phyloP scores from a whole-genome alignment of 1,284 basidiomycete species.

The Cutaneotrichosporon mucoides region DNA sequence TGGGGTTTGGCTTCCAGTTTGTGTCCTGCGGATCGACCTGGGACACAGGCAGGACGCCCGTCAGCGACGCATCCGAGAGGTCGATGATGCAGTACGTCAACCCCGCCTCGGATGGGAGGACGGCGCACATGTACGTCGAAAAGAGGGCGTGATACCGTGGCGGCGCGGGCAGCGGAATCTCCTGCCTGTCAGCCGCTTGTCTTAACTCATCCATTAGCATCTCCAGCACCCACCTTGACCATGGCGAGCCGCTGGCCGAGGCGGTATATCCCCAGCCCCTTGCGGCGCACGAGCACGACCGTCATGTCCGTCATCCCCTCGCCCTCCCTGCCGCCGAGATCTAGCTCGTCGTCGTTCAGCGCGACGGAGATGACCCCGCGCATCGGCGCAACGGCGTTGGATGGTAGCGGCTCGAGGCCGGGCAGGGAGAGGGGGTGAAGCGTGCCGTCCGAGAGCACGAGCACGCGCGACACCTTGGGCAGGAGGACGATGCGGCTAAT shows the following conservation, averaged over 20 bases:
- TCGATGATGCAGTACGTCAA: constrained; percentile 68
- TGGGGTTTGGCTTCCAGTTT: constrained; percentile 56
- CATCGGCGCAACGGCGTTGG: constrained; percentile 62
- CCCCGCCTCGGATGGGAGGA: constrained; percentile 54
- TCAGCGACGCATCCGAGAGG: constrained; percentile 62
- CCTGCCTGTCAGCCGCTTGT: constrained; percentile 52
- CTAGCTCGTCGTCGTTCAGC: constrained; percentile 66
- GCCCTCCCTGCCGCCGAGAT: constrained; percentile 56
- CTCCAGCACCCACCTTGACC: constrained; percentile 55
- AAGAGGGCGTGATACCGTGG: constrained; percentile 62
- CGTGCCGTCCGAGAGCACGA: constrained; percentile 57
- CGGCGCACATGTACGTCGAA: constrained; percentile 66
- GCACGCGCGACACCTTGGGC: constrained; percentile 58
- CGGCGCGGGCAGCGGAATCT: constrained; percentile 69
- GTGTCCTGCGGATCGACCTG: constrained; percentile 55
- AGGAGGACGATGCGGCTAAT: constrained; percentile 72
- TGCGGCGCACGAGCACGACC: constrained; percentile 72
- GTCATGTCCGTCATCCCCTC: constrained; percentile 60
- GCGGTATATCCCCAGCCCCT: constrained; percentile 62
- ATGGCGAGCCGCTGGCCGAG: constrained; percentile 60
- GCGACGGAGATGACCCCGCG: constrained; percentile 72
- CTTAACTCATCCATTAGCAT: background rate
- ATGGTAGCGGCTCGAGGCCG: constrained; percentile 65
- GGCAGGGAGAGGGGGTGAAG: constrained; percentile 76
- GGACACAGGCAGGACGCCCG: constrained; percentile 69